phyloP scores from a whole-genome alignment of 371 early-diverging fungal species.

The Mortierella sp. region DNA sequence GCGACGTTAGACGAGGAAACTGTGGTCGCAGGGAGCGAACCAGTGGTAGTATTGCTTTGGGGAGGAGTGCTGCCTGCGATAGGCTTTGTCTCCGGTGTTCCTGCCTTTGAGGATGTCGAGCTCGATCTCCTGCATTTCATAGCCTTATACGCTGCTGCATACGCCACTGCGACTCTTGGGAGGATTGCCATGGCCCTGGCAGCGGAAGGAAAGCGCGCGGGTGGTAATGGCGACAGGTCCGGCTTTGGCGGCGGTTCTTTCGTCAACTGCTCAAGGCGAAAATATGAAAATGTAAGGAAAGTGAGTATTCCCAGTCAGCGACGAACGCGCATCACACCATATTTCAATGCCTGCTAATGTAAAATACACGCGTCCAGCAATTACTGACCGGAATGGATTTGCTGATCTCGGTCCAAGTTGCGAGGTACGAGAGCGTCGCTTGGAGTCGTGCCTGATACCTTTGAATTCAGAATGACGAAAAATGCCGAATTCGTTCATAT shows the following conservation, averaged over 20 bases:
- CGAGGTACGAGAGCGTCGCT: conserved; percentile 45
- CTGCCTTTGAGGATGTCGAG: neutral
- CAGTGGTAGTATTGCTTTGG: neutral
- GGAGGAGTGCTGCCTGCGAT: neutral
- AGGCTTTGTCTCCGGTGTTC: neutral
- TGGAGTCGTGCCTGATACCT: conserved; percentile 54
- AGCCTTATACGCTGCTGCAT: conserved; percentile 31
- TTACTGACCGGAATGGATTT: conserved; percentile 35
- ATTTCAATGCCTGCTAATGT: too few species aligned
- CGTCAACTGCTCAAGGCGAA: conserved; percentile 7
- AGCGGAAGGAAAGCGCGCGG: conserved; percentile 49
- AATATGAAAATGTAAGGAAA: too few species aligned
- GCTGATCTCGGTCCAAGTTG: conserved; percentile 48
- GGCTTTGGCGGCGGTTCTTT: conserved; percentile 52
- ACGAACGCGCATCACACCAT: too few species aligned
- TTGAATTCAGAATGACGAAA: neutral
- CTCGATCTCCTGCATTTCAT: conserved; percentile 14
- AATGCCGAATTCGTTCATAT: too few species aligned
- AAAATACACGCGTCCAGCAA: too few species aligned
- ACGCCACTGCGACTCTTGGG: conserved; percentile 45
- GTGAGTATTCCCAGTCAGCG: too few species aligned
- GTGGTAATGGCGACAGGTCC: conserved; percentile 48
- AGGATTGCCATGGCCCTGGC: conserved; percentile 38
- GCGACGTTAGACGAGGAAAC: neutral
- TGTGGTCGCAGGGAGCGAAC: neutral